Evolutionary conservation across 371 early-diverging fungal species (phyloP).

Genomic region (Dinochytrium kinnereticum): DNA sequence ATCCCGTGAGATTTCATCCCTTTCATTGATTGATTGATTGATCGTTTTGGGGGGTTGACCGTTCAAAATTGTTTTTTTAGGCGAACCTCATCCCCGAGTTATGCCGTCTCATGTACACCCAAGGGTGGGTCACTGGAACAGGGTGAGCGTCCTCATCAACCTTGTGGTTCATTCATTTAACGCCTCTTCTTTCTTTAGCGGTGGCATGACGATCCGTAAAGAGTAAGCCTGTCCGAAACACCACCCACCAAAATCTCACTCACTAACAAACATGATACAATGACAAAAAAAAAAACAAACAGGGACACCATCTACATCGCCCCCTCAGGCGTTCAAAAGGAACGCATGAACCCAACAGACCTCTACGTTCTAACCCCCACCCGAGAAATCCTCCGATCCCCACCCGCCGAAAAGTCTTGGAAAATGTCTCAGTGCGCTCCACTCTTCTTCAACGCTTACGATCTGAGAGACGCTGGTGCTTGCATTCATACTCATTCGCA

Average conservation of each 20-base stretch:
- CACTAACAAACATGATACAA: too few species aligned
- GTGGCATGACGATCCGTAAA: constrained; percentile 88
- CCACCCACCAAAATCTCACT: too few species aligned
- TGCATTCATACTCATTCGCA: constrained; percentile 98
- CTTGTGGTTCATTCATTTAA: background rate
- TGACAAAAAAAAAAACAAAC: too few species aligned
- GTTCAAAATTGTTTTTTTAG: background rate
- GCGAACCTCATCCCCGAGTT: constrained; percentile 94
- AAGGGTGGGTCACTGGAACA: constrained; percentile 97
- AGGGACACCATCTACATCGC: constrained; percentile 90
- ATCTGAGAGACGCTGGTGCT: constrained; percentile 87
- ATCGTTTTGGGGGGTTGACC: background rate
- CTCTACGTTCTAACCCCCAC: constrained; percentile 82
- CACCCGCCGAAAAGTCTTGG: constrained; percentile 57
- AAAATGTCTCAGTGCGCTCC: constrained; percentile 87
- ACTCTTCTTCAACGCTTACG: constrained; percentile 91
- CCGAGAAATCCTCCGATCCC: constrained; percentile 71
- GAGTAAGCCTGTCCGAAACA: too few species aligned
- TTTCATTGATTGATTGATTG: background rate
- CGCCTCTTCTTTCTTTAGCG: constrained; percentile 50
- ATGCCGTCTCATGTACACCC: constrained; percentile 84
- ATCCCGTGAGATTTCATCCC: constrained; percentile 36
- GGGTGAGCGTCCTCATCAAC: constrained; percentile 57
- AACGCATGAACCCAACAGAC: constrained; percentile 83
- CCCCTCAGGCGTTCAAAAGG: constrained; percentile 96